A percentile compares a stretch with the other conserved stretches of the same genome.
Conservation (phyloP, 2,329 filamentous ascomycete genomes). For the Penicillium psychrosexuale region DNA sequence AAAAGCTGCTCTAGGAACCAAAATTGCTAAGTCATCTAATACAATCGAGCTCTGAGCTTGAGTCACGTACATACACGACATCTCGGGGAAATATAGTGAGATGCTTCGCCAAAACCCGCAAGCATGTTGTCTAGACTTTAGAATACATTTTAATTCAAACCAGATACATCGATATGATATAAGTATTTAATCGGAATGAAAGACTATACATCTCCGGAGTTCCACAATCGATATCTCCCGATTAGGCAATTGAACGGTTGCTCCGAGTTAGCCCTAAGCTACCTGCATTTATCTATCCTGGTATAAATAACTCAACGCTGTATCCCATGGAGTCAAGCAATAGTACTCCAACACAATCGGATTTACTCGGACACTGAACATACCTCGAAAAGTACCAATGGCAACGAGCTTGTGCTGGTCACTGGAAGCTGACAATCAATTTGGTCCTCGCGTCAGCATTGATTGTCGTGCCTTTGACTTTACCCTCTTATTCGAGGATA, state of each 20-base stretch:
- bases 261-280: neutral
- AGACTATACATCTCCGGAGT: neutral
- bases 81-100: no score
- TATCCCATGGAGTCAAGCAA: neutral
- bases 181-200: neutral
- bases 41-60: no score
- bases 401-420: neutral
- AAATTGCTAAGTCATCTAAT: neutral
- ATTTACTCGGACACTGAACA: neutral
- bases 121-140: neutral
- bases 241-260: neutral
- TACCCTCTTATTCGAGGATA: neutral
- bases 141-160: neutral
- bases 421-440: neutral
- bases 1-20: neutral
- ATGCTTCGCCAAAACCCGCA: no score
- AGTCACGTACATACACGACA: no score
- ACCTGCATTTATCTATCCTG: neutral
- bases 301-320: neutral
- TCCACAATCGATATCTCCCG: neutral
- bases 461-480: slow-evolving; percentile 3
- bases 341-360: neutral
- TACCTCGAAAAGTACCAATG: neutral
- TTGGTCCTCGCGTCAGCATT: neutral
- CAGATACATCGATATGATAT: neutral